Evolutionary conservation across 1,284 basidiomycete genomes (phyloP).

Genomic region (Boletellus deceptivus): DNA sequence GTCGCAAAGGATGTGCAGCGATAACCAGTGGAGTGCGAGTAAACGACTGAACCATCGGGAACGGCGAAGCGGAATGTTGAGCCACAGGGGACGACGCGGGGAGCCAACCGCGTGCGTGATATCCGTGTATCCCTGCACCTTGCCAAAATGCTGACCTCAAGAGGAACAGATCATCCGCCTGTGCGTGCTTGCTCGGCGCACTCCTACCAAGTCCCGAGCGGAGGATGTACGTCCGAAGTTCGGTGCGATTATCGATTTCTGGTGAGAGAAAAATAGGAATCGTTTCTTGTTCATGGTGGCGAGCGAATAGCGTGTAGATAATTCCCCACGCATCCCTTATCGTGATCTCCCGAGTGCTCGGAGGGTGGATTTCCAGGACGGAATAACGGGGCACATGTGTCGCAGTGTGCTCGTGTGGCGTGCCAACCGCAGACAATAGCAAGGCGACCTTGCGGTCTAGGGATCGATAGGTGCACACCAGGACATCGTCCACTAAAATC

Average conservation of each 20-base stretch:
- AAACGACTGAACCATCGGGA: conserved; percentile 45
- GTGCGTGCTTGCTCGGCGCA: not conserved
- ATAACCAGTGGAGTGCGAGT: conserved; percentile 49
- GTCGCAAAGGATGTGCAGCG: conserved; percentile 52
- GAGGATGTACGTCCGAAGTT: conserved; percentile 25
- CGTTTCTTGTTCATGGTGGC: conserved; percentile 29
- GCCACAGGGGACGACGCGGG: conserved; percentile 21
- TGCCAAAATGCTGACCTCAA: conserved; percentile 52
- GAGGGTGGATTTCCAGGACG: conserved; percentile 27
- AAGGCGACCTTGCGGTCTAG: conserved; percentile 15
- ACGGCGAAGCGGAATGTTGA: conserved; percentile 21
- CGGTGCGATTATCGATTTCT: conserved; percentile 7
- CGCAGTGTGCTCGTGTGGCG: conserved; percentile 28
- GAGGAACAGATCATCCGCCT: conserved; percentile 38
- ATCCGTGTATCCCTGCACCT: conserved; percentile 45
- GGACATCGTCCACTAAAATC: conserved; percentile 12
- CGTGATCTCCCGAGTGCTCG: conserved; percentile 8
- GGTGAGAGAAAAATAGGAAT: conserved; percentile 32
- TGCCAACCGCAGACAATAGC: conserved; percentile 33
- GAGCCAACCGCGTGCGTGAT: conserved; percentile 43
- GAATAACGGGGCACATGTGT: conserved; percentile 33
- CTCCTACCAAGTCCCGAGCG: conserved; percentile 27
- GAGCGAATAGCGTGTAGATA: conserved; percentile 32
- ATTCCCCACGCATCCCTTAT: conserved; percentile 32
- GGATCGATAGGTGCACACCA: conserved; percentile 12